Evolutionary conservation across 257 asterid species (phyloP).

Genomic region (Buddleja alternifolia): DNA sequence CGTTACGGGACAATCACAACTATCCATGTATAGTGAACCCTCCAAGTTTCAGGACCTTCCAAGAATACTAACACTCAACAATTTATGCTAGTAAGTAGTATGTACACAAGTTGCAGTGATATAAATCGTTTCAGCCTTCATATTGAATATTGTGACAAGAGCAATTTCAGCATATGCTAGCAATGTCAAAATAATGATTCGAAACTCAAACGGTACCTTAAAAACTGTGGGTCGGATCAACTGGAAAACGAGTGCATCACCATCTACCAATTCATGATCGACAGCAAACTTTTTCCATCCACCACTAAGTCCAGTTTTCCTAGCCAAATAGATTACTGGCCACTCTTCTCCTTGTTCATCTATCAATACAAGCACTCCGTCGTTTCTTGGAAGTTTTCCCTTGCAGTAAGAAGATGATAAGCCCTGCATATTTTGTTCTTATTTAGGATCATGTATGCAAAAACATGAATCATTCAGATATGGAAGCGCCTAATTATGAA

Average conservation of each 20-base stretch:
- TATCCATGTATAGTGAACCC: too few relatives aligned
- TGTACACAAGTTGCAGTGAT: background rate
- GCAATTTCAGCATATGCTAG: background rate
- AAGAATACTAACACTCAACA: too few relatives aligned
- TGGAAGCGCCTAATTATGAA: too few relatives aligned
- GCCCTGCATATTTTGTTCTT: constrained; percentile 61
- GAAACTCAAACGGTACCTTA: constrained; percentile 45
- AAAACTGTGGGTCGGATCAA: constrained; percentile 53
- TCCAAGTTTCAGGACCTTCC: too few relatives aligned
- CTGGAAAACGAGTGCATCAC: constrained; percentile 85
- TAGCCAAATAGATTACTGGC: constrained; percentile 67
- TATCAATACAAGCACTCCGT: constrained; percentile 55
- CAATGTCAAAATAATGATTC: too few relatives aligned
- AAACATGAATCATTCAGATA: too few relatives aligned
- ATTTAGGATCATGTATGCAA: too few relatives aligned
- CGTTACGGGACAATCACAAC: too few relatives aligned
- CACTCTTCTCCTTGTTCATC: constrained; percentile 78
- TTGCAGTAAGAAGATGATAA: constrained; percentile 65
- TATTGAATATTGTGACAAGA: background rate
- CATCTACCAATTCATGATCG: constrained; percentile 83
- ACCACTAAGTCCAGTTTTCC: constrained; percentile 84
- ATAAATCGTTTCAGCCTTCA: background rate
- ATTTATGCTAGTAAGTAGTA: too few relatives aligned
- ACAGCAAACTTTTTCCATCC: constrained; percentile 90
- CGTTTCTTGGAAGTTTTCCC: constrained; percentile 58